phyloP scores from a whole-genome alignment of 768 basidiomycete genomes.

The Phlebiopsis gigantea region DNA sequence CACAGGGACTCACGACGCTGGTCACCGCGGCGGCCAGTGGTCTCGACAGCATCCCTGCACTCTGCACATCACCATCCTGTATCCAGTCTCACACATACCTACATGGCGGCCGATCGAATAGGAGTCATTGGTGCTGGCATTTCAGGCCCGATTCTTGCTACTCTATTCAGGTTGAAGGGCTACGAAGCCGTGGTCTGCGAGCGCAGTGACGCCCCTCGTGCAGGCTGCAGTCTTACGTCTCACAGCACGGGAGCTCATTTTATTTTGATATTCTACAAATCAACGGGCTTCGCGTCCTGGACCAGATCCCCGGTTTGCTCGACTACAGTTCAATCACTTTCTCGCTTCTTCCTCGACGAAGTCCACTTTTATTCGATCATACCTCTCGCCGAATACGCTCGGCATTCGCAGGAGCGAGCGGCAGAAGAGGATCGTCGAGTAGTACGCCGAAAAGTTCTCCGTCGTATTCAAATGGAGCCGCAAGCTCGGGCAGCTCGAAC shows the following conservation, averaged over 20 bases:
- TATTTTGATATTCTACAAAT: neutral
- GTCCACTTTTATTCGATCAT: conserved; percentile 8
- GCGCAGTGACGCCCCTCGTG: neutral
- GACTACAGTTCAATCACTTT: conserved; percentile 4
- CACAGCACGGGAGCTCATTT: neutral
- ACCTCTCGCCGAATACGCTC: conserved; percentile 21
- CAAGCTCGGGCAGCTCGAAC: conserved; percentile 28
- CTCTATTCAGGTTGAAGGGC: neutral
- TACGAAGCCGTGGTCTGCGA: neutral
- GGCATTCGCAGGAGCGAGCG: no score
- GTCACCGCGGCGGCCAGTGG: no score
- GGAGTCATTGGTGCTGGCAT: neutral
- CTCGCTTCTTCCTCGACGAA: neutral
- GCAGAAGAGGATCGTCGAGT: no score
- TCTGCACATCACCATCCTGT: neutral
- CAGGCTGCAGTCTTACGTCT: neutral
- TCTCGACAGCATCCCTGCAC: no score
- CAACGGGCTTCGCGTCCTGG: conserved; percentile 9
- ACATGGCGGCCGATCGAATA: neutral
- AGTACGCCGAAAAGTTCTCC: neutral
- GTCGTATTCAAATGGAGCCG: conserved; percentile 31
- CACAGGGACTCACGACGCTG: no score
- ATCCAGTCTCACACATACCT: neutral
- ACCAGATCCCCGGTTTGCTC: conserved; percentile 8
- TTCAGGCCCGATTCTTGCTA: neutral